phyloP scores from a whole-genome alignment of 1,284 basidiomycete genomes.

The Rhodofomes roseus region DNA sequence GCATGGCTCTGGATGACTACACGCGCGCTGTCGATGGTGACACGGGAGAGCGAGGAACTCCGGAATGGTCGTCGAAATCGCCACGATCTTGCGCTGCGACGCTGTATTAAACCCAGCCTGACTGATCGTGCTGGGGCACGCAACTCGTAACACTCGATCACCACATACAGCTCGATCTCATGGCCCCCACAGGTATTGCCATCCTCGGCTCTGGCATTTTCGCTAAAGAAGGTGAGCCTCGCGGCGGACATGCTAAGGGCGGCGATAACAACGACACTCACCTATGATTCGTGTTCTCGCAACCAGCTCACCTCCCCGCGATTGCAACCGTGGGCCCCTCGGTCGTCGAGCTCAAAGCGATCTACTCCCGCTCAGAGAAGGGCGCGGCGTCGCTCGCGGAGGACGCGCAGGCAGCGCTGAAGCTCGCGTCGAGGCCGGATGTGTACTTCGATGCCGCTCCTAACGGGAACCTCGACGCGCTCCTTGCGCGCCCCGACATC shows the following conservation, averaged over 20 bases:
- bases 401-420: conserved; percentile 39
- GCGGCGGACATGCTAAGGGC: background rate
- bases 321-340: conserved; percentile 47
- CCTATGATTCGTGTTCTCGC: conserved; percentile 5
- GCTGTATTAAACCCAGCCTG: conserved; percentile 1
- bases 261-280: background rate
- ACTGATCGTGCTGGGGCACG: background rate
- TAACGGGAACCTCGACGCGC: conserved; percentile 50
- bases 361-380: conserved; percentile 76
- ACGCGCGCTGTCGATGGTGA: background rate
- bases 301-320: conserved; percentile 70
- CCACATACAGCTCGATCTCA: conserved; percentile 9
- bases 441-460: conserved; percentile 55
- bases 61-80: background rate
- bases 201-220: conserved; percentile 75
- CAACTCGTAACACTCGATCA: background rate
- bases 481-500: conserved; percentile 67
- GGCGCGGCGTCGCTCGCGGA: conserved; percentile 52
- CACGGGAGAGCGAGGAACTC: background rate
- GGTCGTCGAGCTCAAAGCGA: conserved; percentile 52
- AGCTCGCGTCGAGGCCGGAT: conserved; percentile 37
- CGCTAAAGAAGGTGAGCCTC: conserved; percentile 57
- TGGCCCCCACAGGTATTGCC: conserved; percentile 39
- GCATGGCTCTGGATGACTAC: background rate
- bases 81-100: background rate